Evolutionary conservation across 148 eudicot genomes (phyloP).

Genomic region (Cornus florida): DNA sequence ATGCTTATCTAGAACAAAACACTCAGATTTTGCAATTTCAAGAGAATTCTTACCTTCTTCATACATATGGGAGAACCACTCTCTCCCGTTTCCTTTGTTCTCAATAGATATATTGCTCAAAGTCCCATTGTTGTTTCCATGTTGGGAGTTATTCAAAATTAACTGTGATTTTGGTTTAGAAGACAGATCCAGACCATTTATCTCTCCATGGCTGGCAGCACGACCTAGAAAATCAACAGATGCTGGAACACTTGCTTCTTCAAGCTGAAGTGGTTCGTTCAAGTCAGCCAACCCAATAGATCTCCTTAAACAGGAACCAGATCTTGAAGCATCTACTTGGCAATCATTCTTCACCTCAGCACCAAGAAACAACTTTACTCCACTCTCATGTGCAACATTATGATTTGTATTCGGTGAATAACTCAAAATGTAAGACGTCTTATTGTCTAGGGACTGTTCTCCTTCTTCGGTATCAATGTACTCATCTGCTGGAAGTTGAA

Average conservation of each 20-base stretch:
- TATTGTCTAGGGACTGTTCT: conserved; percentile 30
- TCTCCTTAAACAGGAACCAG: conserved; percentile 34
- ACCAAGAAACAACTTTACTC: conserved; percentile 21
- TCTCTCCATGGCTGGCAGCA: conserved; percentile 25
- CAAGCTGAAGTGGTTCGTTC: conserved; percentile 67
- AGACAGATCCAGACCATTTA: conserved; percentile 26
- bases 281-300: conserved; percentile 62
- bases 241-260: conserved; percentile 38
- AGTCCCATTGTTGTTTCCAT: conserved; percentile 31
- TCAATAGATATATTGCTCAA: conserved; percentile 25
- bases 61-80: conserved; percentile 38
- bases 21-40: neutral
- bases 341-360: conserved; percentile 27
- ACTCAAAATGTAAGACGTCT: conserved; percentile 24
- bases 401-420: conserved; percentile 18
- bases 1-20: neutral
- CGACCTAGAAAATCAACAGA: conserved; percentile 36
- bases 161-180: conserved; percentile 27
- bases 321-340: conserved; percentile 30
- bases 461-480: conserved; percentile 65
- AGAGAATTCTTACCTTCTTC: conserved; percentile 57
- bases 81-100: conserved; percentile 39
- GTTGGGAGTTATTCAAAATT: conserved; percentile 26
- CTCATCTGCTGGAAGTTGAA: conserved; percentile 74
- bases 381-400: conserved; percentile 26